These are phyloP conservation scores for Neurospora tetrasperma DNA, from an alignment of 495 filamentous ascomycete genomes.

Conservation along the genomic window DNA sequence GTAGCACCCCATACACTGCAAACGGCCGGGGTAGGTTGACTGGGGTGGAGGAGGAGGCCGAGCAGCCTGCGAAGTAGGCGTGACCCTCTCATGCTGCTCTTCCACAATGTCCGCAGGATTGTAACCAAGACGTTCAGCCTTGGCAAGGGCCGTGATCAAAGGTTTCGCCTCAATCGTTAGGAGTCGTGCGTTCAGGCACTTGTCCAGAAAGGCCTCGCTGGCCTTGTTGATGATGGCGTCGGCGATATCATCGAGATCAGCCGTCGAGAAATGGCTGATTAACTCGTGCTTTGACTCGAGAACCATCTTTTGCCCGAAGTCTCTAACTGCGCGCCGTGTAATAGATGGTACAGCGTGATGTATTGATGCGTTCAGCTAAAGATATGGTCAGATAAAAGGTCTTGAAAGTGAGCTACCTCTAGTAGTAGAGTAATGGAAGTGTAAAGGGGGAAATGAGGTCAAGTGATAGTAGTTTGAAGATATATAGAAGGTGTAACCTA, in stretches of 20 bases:
- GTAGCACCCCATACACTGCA: constrained; percentile 32
- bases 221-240: constrained; percentile 29
- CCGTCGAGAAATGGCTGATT: constrained; percentile 22
- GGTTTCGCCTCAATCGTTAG: constrained; percentile 37
- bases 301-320: constrained; percentile 38
- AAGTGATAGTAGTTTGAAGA: not conserved
- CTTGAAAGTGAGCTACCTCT: not conserved
- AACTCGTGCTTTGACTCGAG: constrained; percentile 30
- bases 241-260: constrained; percentile 32
- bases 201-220: constrained; percentile 38
- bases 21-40: not conserved
- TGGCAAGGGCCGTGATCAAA: constrained; percentile 39
- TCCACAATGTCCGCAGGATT: constrained; percentile 32
- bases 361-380: constrained; percentile 37
- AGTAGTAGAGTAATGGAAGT: not conserved
- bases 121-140: constrained; percentile 41
- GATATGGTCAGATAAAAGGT: not conserved
- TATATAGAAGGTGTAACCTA: not conserved
- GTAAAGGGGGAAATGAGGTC: not conserved
- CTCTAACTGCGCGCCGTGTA: constrained; percentile 30
- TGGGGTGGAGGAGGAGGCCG: constrained; percentile 1
- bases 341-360: constrained; percentile 29
- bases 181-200: constrained; percentile 33
- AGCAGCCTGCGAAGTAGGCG: constrained; percentile 8
- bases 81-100: constrained; percentile 23